These are phyloP conservation scores for Ceratocystiopsis minuta DNA, from an alignment of 2,329 filamentous ascomycete species.

Conservation along the genomic window DNA sequence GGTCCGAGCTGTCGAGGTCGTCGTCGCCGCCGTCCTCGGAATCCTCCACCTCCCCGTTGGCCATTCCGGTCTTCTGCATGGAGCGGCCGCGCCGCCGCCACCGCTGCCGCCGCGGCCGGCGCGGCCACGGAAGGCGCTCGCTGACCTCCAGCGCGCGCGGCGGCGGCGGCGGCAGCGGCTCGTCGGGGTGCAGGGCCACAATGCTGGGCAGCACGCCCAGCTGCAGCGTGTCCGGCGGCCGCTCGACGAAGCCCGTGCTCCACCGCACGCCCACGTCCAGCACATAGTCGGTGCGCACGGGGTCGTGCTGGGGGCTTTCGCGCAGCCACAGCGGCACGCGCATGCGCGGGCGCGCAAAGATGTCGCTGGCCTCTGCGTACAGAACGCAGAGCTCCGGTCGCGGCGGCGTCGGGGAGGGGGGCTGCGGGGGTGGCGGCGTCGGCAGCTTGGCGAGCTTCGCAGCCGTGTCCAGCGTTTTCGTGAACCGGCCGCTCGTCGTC, in stretches of 20 bases:
- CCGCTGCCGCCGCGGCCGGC: slow-evolving; percentile 8
- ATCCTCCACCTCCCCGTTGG: neutral
- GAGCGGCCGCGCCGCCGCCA: neutral
- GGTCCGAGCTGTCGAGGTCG: slow-evolving; percentile 17
- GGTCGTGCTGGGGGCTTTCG: slow-evolving; percentile 15
- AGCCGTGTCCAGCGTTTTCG: neutral
- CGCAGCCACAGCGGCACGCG: slow-evolving; percentile 18
- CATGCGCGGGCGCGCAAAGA: slow-evolving; percentile 21
- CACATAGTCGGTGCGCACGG: slow-evolving; percentile 23
- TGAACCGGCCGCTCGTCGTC: neutral
- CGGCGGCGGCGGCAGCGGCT: slow-evolving; percentile 7
- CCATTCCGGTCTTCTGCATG: neutral
- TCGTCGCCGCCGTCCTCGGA: slow-evolving; percentile 12
- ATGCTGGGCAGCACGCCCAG: slow-evolving; percentile 27
- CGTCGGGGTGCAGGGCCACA: slow-evolving; percentile 22
- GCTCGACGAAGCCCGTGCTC: slow-evolving; percentile 22
- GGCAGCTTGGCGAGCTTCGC: slow-evolving; percentile 3
- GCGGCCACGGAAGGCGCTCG: too few species aligned
- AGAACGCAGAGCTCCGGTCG: slow-evolving; percentile 13
- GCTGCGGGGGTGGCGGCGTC: slow-evolving; percentile 3
- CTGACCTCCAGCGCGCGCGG: neutral
- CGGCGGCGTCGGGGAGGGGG: neutral
- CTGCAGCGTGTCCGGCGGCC: slow-evolving; percentile 9
- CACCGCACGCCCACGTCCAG: slow-evolving; percentile 31
- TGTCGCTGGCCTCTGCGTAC: slow-evolving; percentile 21